Evolutionary conservation across 768 basidiomycete genomes (phyloP), one percentile per base, ranked within the genome.

Genomic region (Phylloporus arenicola): DNA sequence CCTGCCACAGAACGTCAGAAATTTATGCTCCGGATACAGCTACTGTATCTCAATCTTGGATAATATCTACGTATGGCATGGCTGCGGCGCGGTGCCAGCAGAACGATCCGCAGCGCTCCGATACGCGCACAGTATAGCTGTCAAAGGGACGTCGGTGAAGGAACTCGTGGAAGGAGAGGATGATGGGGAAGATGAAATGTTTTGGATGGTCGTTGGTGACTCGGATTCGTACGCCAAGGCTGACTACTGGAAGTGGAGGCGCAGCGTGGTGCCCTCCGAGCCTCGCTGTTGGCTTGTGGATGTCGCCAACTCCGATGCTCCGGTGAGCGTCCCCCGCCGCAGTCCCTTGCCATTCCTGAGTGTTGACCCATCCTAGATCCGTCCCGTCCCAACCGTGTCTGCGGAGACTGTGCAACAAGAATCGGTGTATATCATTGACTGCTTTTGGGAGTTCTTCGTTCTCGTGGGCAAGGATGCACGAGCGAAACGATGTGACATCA

Each of bases 121-220:
- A 51, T 92, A 91, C 63, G 85, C 79, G 3, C 68, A 70, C 29
- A 67, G 63, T 6, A 68, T 88, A 35, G 68, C 73, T 0, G 57
- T 63, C 17, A 68, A 68, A 42, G 63, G 69, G 4, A 65, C 66
- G 7, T 61, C 61, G 14, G 68, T 83, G 17, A 68, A 78, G 7
- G 84, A 87, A 54, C 74, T 91, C 9, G 53, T 65, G 1, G 87
- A 92, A 58, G 79, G 80, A n/a, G 78, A 80, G 57, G 75, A 75
- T 46, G 83, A 84, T 35, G 59, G 67, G 20, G 72, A 74, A 14
- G 84, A 89, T 47, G 86, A 89, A 52, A 82, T 90, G 78, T 90
- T 92, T 62, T 90, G 90, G 86, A 83, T 88, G 80, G 77, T 87
- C 33, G 73, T 92, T 3, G 89, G 89, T n/a, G 80, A 87, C 20